Conservation (phyloP, 108 stramenopile genomes). For the Cyclotella kingstonii region DNA sequence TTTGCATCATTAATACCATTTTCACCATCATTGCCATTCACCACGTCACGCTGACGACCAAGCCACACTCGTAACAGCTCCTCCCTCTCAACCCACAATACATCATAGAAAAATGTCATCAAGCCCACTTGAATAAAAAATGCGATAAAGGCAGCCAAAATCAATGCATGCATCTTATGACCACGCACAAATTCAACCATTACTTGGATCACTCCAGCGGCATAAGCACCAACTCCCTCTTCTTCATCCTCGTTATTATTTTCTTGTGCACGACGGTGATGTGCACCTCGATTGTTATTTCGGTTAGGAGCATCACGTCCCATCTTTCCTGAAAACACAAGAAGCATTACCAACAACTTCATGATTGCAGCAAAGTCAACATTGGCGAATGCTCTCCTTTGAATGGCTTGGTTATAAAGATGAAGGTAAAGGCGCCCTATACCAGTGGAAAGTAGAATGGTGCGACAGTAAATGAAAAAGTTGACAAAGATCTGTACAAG, state of each 20-base stretch:
- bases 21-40: background rate
- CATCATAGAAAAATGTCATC: conserved; percentile 40
- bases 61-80: conserved; percentile 29
- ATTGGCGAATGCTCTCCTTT: conserved; percentile 30
- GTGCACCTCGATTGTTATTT: background rate
- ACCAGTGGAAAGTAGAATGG: conserved; percentile 24
- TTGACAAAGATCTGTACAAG: background rate
- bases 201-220: background rate
- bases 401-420: conserved; percentile 15
- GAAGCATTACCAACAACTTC: conserved; percentile 36
- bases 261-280: background rate
- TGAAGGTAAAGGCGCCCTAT: conserved; percentile 30
- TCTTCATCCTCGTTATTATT: conserved; percentile 3
- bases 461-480: conserved; percentile 7
- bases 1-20: background rate
- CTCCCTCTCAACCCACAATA: conserved; percentile 39
- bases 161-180: conserved; percentile 22
- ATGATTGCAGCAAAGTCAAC: conserved; percentile 24
- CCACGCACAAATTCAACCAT: conserved; percentile 16
- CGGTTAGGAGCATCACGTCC: conserved; percentile 1
- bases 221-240: background rate
- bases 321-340: conserved; percentile 25
- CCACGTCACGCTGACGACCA: conserved; percentile 4
- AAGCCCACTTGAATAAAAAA: conserved; percentile 34
- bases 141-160: conserved; percentile 24